These are phyloP conservation scores for Ambrosia trifida DNA, from an alignment of 129 eudicot genomes.

Conservation along the genomic window DNA sequence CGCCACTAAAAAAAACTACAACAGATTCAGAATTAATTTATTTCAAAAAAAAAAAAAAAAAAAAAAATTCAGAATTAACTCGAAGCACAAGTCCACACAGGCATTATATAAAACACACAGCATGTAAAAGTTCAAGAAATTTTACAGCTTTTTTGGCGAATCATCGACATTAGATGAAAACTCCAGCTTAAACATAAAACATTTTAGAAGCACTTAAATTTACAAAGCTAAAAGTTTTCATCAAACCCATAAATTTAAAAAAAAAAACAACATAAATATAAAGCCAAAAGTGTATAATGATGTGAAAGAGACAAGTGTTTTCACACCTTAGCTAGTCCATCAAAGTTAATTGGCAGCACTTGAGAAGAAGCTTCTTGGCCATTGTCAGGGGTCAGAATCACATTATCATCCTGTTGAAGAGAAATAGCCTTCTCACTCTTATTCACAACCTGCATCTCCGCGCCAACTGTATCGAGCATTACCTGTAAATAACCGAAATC, in stretches of 20 bases:
- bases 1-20: constrained; percentile 8
- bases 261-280: not conserved
- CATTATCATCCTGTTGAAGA: constrained; percentile 68
- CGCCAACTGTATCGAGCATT: constrained; percentile 93
- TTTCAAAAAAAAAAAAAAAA: too few relatives aligned
- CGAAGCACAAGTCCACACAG: not conserved
- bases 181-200: not conserved
- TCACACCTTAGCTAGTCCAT: constrained; percentile 76
- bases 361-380: constrained; percentile 80
- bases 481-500: constrained; percentile 49
- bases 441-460: constrained; percentile 84
- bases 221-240: not conserved
- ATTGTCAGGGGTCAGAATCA: constrained; percentile 77
- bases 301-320: not conserved
- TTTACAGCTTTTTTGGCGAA: not conserved
- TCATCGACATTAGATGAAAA: not conserved
- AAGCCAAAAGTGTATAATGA: not conserved
- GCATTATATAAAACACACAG: not conserved
- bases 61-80: not conserved
- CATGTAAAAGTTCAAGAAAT: not conserved
- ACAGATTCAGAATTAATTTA: not conserved
- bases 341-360: constrained; percentile 79
- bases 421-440: constrained; percentile 71
- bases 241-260: not conserved
- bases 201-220: not conserved